A percentile compares a stretch with the other conserved stretches of the same genome.
These are phyloP conservation scores for Xylaria sp. DNA, from an alignment of 2,329 filamentous ascomycete genomes.

Conservation along the genomic window DNA sequence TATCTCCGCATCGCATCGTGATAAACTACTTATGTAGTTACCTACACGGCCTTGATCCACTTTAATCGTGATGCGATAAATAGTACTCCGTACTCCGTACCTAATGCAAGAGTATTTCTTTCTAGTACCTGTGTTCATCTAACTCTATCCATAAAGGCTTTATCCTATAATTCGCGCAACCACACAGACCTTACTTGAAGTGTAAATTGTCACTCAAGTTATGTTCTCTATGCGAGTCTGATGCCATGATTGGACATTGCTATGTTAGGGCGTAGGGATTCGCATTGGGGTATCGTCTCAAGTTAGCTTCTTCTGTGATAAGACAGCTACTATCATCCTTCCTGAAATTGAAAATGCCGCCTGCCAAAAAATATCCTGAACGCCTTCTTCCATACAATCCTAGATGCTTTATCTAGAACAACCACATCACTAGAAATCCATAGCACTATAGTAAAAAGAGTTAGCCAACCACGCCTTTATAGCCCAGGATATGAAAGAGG, in stretches of 20 bases:
- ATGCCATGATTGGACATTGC: neutral
- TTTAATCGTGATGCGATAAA: too few relatives aligned
- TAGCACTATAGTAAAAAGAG: conserved; percentile 26
- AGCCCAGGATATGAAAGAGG: neutral
- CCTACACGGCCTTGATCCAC: too few relatives aligned
- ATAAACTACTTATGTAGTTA: too few relatives aligned
- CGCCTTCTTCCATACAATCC: conserved; percentile 26
- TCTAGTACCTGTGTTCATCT: too few relatives aligned
- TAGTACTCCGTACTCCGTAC: too few relatives aligned
- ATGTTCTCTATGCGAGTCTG: neutral
- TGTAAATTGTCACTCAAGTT: neutral
- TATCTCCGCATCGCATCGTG: too few relatives aligned
- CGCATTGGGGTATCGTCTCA: neutral
- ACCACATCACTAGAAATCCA: conserved; percentile 33
- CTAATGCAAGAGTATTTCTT: too few relatives aligned
- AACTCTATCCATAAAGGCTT: too few relatives aligned
- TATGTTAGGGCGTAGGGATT: neutral
- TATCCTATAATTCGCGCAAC: too few relatives aligned
- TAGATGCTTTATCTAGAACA: neutral
- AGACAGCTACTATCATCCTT: neutral
- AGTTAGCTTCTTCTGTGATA: neutral
- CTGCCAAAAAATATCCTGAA: conserved; percentile 11
- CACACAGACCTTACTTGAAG: neutral
- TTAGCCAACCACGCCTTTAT: conserved; percentile 11
- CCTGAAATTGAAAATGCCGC: neutral